phyloP scores from a whole-genome alignment of 2,329 filamentous ascomycete genomes.

The Epichloe uncinata region DNA sequence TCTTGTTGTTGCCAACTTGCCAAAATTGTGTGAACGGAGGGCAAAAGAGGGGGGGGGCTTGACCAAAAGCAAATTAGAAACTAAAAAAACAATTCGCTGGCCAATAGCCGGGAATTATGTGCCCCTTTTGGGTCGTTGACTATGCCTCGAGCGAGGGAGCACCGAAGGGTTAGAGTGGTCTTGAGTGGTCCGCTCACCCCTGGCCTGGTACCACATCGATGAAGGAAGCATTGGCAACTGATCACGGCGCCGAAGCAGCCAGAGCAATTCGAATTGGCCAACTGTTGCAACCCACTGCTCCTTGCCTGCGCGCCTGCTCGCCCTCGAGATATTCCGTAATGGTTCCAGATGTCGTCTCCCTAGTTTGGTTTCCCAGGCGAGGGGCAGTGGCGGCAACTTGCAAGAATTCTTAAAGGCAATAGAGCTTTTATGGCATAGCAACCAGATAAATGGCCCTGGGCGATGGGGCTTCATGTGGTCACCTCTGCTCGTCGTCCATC shows the following conservation, averaged over 20 bases:
- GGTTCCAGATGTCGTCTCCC: conserved; percentile 1
- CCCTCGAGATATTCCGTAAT: conserved; percentile 1
- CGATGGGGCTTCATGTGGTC: not conserved
- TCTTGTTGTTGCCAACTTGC: too few species aligned
- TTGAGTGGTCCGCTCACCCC: not conserved
- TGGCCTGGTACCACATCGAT: not conserved
- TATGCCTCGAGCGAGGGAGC: not conserved
- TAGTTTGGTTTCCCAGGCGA: conserved; percentile 1
- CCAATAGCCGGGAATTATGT: not conserved
- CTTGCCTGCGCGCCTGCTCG: not conserved
- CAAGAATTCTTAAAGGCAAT: not conserved
- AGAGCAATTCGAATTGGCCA: not conserved
- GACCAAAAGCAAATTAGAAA: not conserved
- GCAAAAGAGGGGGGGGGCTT: not conserved
- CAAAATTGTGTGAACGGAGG: too few species aligned
- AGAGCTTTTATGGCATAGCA: conserved; percentile 3
- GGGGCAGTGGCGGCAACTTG: not conserved
- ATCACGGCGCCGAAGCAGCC: not conserved
- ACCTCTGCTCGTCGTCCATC: not conserved
- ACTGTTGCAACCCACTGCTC: not conserved
- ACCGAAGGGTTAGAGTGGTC: not conserved
- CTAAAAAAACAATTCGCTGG: not conserved
- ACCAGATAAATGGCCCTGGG: not conserved
- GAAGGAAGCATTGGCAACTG: not conserved
- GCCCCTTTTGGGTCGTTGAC: not conserved